Evolutionary conservation across 2,329 filamentous ascomycete species (phyloP).

Genomic region (Fonsecaea monophora): DNA sequence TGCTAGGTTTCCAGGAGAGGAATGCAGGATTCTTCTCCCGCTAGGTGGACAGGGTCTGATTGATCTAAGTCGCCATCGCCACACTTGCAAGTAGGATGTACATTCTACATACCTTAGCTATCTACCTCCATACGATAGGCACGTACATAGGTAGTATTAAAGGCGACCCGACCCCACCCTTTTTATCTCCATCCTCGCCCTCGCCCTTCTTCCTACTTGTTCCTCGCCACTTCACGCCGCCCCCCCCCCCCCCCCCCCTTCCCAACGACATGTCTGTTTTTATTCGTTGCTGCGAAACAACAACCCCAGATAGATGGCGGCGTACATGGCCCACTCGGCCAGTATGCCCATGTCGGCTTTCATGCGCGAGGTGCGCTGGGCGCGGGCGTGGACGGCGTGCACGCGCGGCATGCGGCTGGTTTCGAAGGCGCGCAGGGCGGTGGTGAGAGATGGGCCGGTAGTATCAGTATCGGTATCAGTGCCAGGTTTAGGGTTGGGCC

Average conservation of each 20-base stretch:
- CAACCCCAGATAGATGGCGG: constrained; percentile 48
- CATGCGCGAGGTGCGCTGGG: constrained; percentile 44
- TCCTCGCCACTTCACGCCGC: background rate
- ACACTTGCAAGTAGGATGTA: too few species aligned
- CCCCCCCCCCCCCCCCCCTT: background rate
- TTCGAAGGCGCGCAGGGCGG: constrained; percentile 46
- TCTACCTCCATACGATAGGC: too few species aligned
- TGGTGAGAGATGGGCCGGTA: background rate
- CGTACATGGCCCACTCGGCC: constrained; percentile 50
- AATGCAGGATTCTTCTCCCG: too few species aligned
- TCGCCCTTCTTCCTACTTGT: too few species aligned
- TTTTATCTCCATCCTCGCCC: too few species aligned
- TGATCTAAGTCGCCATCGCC: too few species aligned
- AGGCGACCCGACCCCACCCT: too few species aligned
- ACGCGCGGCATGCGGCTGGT: constrained; percentile 47
- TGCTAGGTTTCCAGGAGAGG: background rate
- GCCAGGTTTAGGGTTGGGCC: too few species aligned
- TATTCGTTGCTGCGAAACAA: constrained; percentile 27
- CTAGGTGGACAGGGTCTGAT: too few species aligned
- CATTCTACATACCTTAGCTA: too few species aligned
- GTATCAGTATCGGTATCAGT: constrained; percentile 22
- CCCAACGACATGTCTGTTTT: too few species aligned
- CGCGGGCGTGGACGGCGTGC: constrained; percentile 44
- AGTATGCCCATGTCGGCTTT: constrained; percentile 47
- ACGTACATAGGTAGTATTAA: too few species aligned